Conservation (phyloP, 1,284 basidiomycete genomes). For the Leccinum fallax region DNA sequence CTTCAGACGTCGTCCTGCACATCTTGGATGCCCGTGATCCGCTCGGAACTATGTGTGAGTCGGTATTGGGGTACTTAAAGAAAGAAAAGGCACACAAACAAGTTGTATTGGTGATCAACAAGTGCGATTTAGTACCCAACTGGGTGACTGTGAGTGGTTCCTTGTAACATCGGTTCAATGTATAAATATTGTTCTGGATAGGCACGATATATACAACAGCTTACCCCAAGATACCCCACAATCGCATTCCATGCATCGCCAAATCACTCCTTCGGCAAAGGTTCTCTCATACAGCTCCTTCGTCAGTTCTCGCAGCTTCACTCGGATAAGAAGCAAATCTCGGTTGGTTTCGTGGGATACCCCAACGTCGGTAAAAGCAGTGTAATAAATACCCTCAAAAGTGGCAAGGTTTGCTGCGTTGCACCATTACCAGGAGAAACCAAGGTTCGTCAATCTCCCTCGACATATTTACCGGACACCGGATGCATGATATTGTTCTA, state of each 20-base stretch:
- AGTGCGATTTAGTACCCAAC: conserved; percentile 97
- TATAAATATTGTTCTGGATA: conserved; percentile 35
- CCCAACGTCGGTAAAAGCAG: conserved; percentile 98
- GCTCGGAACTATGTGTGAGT: conserved; percentile 95
- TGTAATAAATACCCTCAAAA: conserved; percentile 99
- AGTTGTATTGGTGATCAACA: conserved; percentile 96
- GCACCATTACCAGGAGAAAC: conserved; percentile 99
- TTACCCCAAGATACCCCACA: conserved; percentile 93
- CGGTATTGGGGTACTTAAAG: conserved; percentile 89
- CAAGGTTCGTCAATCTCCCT: conserved; percentile 57
- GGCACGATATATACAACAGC: conserved; percentile 97
- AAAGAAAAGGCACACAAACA: conserved; percentile 99
- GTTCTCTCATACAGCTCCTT: conserved; percentile 94
- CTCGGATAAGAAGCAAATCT: conserved; percentile 99
- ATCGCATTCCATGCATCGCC: conserved; percentile 99
- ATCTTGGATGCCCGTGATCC: conserved; percentile 97
- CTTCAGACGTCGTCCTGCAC: conserved; percentile 95
- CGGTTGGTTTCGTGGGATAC: conserved; percentile 97
- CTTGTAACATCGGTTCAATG: neutral
- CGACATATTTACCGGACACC: neutral
- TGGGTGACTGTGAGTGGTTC: conserved; percentile 89
- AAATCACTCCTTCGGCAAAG: conserved; percentile 99
- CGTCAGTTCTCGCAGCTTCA: conserved; percentile 97
- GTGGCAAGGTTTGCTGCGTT: conserved; percentile 96
- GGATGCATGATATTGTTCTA: conserved; percentile 30